Evolutionary conservation across 2,329 filamentous ascomycete genomes (phyloP).

Genomic region (Lithohypha guttulata): DNA sequence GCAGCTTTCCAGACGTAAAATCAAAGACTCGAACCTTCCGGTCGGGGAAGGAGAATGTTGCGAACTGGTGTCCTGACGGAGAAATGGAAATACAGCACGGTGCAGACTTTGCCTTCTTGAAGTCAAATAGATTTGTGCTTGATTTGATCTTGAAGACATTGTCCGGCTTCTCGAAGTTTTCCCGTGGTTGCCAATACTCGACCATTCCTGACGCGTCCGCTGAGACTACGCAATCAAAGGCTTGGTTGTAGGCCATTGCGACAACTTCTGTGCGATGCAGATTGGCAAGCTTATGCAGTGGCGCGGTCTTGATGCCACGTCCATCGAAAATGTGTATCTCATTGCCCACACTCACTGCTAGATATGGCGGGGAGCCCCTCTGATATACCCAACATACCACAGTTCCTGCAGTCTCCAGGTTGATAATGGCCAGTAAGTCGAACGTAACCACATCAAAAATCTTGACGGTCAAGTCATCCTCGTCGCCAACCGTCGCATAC

Average conservation of each 20-base stretch:
- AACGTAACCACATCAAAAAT: constrained; percentile 67
- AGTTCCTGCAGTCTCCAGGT: constrained; percentile 62
- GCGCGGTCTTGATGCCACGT: constrained; percentile 64
- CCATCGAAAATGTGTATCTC: constrained; percentile 80
- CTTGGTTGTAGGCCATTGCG: constrained; percentile 79
- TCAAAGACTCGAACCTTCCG: constrained; percentile 89
- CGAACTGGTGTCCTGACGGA: constrained; percentile 74
- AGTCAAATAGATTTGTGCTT: constrained; percentile 87
- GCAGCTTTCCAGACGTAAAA: constrained; percentile 76
- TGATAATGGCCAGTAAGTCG: constrained; percentile 69
- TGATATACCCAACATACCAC: constrained; percentile 87
- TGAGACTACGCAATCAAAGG: constrained; percentile 82
- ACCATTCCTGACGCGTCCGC: constrained; percentile 85
- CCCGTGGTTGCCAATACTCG: constrained; percentile 80
- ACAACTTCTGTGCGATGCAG: constrained; percentile 75
- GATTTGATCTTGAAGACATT: constrained; percentile 90
- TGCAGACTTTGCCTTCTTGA: constrained; percentile 85
- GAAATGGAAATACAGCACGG: constrained; percentile 77
- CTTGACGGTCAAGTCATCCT: constrained; percentile 37
- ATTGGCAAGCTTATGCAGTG: constrained; percentile 65
- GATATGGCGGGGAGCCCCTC: constrained; percentile 73
- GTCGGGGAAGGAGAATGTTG: constrained; percentile 83
- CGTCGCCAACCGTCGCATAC: constrained; percentile 72
- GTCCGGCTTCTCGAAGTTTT: constrained; percentile 77
- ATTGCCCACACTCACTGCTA: constrained; percentile 73